These are phyloP conservation scores for Stagonosporopsis tanaceti DNA, from an alignment of 2,329 filamentous ascomycete species.

Conservation along the genomic window DNA sequence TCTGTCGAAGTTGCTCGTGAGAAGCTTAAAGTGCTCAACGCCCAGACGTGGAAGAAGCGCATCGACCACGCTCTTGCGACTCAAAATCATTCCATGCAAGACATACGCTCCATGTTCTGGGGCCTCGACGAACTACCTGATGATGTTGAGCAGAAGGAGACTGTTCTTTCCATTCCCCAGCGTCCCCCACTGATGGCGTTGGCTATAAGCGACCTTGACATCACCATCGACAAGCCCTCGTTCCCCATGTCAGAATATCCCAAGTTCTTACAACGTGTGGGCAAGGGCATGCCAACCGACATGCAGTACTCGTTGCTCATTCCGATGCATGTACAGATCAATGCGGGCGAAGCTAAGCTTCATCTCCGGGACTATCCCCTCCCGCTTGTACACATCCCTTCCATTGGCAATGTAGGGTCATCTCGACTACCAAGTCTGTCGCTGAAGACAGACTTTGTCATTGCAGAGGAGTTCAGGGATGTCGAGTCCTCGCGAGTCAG, in stretches of 20 bases:
- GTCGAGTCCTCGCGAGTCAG: conserved; percentile 81
- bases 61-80: conserved; percentile 79
- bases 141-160: conserved; percentile 82
- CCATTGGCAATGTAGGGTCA: conserved; percentile 80
- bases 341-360: conserved; percentile 89
- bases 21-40: conserved; percentile 79
- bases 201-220: conserved; percentile 82
- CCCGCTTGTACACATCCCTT: conserved; percentile 88
- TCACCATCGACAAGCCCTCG: conserved; percentile 89
- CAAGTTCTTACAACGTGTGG: conserved; percentile 83
- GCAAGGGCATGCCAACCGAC: conserved; percentile 94
- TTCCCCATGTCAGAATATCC: conserved; percentile 85
- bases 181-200: conserved; percentile 84
- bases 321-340: conserved; percentile 87
- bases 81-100: conserved; percentile 77
- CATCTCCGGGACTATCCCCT: conserved; percentile 91
- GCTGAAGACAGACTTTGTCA: conserved; percentile 88
- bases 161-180: conserved; percentile 83
- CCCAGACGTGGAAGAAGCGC: conserved; percentile 89
- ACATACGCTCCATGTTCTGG: conserved; percentile 81
- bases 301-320: conserved; percentile 90
- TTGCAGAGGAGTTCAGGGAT: conserved; percentile 91
- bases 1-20: conserved; percentile 78
- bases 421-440: conserved; percentile 81
- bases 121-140: conserved; percentile 82